These are phyloP conservation scores for Yamadazyma sp. DNA, from an alignment of 1,139 yeast species.

Conservation along the genomic window DNA sequence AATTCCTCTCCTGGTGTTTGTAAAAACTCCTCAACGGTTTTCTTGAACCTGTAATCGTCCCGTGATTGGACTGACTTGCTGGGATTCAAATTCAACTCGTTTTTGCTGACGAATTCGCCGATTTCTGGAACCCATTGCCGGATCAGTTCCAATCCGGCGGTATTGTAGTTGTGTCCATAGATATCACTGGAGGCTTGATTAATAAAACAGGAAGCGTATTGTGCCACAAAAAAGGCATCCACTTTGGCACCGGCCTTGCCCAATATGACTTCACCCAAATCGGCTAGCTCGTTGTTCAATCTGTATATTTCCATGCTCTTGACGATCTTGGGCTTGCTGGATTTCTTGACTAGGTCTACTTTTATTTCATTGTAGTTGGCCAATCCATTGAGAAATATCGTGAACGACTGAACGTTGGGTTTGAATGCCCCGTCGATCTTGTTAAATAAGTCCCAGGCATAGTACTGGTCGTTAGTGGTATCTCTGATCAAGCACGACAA, in stretches of 20 bases:
- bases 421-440: conserved; percentile 20
- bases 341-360: conserved; percentile 19
- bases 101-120: conserved; percentile 17
- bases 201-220: conserved; percentile 31
- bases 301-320: conserved; percentile 27
- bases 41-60: neutral
- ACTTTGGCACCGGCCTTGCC: conserved; percentile 14
- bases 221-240: conserved; percentile 32
- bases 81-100: conserved; percentile 5
- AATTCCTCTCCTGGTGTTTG: neutral
- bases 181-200: conserved; percentile 22
- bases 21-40: neutral
- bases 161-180: conserved; percentile 28
- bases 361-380: conserved; percentile 23
- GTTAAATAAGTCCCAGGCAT: conserved; percentile 44
- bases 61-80: neutral
- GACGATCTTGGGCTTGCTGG: conserved; percentile 17
- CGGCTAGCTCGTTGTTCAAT: conserved; percentile 28
- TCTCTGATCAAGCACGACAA: conserved; percentile 37
- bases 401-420: conserved; percentile 41
- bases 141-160: conserved; percentile 30
- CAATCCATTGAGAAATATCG: conserved; percentile 41
- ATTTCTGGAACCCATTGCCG: conserved; percentile 36
- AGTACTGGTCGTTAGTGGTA: conserved; percentile 29
- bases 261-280: conserved; percentile 28